Evolutionary conservation across 2,329 filamentous ascomycete species (phyloP), one percentile per base, ranked within the genome.

Genomic region (Fusarium buharicum): DNA sequence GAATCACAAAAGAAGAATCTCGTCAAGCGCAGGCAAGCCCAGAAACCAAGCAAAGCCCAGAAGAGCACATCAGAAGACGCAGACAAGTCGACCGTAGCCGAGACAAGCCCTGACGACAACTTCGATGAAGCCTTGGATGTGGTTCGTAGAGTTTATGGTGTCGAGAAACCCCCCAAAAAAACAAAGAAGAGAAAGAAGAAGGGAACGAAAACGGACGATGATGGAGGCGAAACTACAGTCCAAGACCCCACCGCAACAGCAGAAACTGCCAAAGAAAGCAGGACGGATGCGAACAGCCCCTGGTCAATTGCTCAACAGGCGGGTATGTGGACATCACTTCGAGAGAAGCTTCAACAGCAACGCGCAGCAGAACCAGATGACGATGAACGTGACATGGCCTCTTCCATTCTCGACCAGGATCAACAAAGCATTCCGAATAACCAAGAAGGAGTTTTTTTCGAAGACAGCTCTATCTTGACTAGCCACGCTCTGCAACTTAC

Each of bases 311-410:
- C 13, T 22, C 52, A 55, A 13, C 22, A 55, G 10, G 22, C 55
- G n/a, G 68, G 64, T 13, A 30, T 64, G 16, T 75, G 73, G 72
- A 72, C 66, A 2, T 72, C 73, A 3, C 57, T 75, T 3, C 67
- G 64, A 36, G 64, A 73, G 11, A 72, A 58, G 30, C 59, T 75
- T 31, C 62, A 72, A 53, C 43, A 49, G 2, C 18, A 49, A 36
- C 14, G 36, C 10, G 8, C 16, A 8, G 16, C 20, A 28, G 31
- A 5, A 7, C 14, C 13, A n/a, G 17, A 27, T 11, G 30, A 31
- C 6, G 11, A 33, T 11, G 20, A 27, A 30, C 22, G 38, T 22
- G 28, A 47, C n/a, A 16, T 22, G 10, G 24, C 24, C 10, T 36
- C 40, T 34, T 20, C 37, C 33, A 36, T 18, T 5, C 13, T 17